Conservation (phyloP, 257 asterid genomes). For the Sherardia arvensis region DNA sequence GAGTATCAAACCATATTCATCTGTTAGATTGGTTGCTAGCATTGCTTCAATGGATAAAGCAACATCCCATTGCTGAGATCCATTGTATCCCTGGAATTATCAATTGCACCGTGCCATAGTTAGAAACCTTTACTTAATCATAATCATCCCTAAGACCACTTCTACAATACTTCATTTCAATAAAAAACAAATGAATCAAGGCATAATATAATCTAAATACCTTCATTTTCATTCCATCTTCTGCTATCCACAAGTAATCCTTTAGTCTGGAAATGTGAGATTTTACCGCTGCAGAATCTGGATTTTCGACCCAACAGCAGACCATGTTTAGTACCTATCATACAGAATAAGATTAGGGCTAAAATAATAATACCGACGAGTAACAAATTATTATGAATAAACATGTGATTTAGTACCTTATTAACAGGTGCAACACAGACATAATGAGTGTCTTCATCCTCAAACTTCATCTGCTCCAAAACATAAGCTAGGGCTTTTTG, state of each 20-base stretch:
- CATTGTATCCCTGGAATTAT: slow-evolving; percentile 55
- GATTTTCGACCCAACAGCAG: slow-evolving; percentile 59
- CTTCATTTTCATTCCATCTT: slow-evolving; percentile 91
- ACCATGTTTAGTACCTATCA: slow-evolving; percentile 61
- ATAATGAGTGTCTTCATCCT: slow-evolving; percentile 49
- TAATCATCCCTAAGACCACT: too few species aligned
- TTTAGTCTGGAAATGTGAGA: slow-evolving; percentile 50
- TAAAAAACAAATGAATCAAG: not conserved
- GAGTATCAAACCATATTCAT: slow-evolving; percentile 41
- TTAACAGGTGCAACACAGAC: slow-evolving; percentile 56
- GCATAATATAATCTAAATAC: slow-evolving; percentile 7
- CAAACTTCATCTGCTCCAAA: slow-evolving; percentile 40
- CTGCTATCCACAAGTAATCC: slow-evolving; percentile 76
- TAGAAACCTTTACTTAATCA: not conserved
- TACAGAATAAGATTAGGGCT: not conserved
- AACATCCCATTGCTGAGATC: slow-evolving; percentile 75
- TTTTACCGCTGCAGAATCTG: slow-evolving; percentile 32
- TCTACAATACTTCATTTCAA: too few species aligned
- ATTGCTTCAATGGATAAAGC: slow-evolving; percentile 58
- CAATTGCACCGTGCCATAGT: not conserved
- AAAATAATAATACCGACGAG: not conserved
- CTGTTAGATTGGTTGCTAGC: slow-evolving; percentile 30
- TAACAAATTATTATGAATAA: not conserved
- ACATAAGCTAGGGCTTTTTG: slow-evolving; percentile 31
- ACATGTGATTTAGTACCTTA: slow-evolving; percentile 30